Evolutionary conservation across 75 land plant genomes (phyloP).

Genomic region (Cryptomeria japonica): DNA sequence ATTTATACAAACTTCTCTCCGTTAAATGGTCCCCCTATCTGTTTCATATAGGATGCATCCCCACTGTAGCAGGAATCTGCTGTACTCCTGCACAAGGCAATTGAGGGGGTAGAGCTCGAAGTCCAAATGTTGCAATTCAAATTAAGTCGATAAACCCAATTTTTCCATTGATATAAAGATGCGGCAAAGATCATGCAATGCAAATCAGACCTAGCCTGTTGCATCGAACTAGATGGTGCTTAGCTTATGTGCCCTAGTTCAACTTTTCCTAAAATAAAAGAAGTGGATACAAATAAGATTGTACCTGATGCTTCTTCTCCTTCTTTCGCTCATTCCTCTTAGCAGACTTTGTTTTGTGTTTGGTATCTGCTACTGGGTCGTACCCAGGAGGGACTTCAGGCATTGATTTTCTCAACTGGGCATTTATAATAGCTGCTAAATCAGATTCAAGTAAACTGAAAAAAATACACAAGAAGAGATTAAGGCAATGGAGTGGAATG

Average conservation of each 20-base stretch:
- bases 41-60: not conserved
- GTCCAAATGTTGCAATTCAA: not conserved
- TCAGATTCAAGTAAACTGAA: not conserved
- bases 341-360: constrained; percentile 88
- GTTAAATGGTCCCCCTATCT: not conserved
- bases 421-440: not conserved
- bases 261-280: not conserved
- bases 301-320: constrained; percentile 86
- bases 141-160: not conserved
- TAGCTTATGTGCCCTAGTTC: not conserved
- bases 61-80: not conserved
- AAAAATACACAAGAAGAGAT: not conserved
- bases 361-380: constrained; percentile 52
- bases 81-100: not conserved
- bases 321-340: constrained; percentile 95
- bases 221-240: not conserved
- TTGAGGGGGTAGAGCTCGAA: not conserved
- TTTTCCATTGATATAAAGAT: constrained; percentile 1
- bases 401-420: constrained; percentile 61
- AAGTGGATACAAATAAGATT: not conserved
- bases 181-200: not conserved
- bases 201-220: not conserved
- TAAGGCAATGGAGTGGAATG: not conserved
- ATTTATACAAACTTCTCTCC: not conserved
- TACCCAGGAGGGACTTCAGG: constrained; percentile 80